phyloP scores from a whole-genome alignment of 768 basidiomycete species.

The Trichaptum fuscoviolaceum region DNA sequence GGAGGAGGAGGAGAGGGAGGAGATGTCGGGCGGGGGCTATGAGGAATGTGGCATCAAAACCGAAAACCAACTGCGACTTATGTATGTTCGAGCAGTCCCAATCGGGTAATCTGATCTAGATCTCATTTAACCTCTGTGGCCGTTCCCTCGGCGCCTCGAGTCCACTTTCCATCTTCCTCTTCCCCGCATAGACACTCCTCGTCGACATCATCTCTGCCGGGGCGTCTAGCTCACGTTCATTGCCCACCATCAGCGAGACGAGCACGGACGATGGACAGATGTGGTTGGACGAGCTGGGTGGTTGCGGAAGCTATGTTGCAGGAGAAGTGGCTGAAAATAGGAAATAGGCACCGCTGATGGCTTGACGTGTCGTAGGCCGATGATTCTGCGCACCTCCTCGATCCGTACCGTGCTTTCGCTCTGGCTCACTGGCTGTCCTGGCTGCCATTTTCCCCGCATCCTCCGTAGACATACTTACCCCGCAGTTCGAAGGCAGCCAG shows the following conservation, averaged over 20 bases:
- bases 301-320: not conserved
- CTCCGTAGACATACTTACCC: not conserved
- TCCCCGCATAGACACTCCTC: not conserved
- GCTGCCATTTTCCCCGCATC: not conserved
- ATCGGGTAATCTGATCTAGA: not conserved
- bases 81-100: not conserved
- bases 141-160: not conserved
- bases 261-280: not conserved
- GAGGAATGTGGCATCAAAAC: not conserved
- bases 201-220: not conserved
- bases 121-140: not conserved
- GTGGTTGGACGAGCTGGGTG: not conserved
- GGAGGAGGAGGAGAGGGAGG: conserved; percentile 6
- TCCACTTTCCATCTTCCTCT: not conserved
- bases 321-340: not conserved
- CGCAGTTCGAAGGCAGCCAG: no score
- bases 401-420: no score
- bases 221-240: not conserved
- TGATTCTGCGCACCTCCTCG: not conserved
- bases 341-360: not conserved
- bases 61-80: not conserved
- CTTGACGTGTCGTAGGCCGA: not conserved
- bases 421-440: no score
- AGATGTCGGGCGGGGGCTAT: conserved; percentile 4
- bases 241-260: not conserved